Conservation (phyloP, 495 filamentous ascomycete genomes). For the Podospora comata region DNA sequence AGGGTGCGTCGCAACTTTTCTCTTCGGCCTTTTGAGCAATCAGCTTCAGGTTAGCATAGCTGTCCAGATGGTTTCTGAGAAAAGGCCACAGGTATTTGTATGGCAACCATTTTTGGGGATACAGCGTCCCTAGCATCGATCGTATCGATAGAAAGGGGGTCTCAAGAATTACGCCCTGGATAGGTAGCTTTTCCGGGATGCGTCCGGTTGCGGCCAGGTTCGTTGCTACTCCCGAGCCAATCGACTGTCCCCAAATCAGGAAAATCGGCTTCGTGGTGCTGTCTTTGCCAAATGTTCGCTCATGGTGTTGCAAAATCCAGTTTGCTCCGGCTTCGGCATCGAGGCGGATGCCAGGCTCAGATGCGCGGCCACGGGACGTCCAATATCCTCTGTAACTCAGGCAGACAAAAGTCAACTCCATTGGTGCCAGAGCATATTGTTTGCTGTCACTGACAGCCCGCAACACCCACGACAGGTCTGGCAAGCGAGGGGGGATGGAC, state of each 20-base stretch:
- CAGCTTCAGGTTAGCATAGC: slow-evolving; percentile 40
- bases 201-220: slow-evolving; percentile 40
- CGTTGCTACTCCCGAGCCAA: slow-evolving; percentile 62
- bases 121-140: slow-evolving; percentile 70
- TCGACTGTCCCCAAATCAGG: slow-evolving; percentile 78
- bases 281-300: slow-evolving; percentile 22
- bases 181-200: slow-evolving; percentile 22
- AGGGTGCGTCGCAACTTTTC: slow-evolving; percentile 24
- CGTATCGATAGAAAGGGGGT: slow-evolving; percentile 71
- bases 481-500: slow-evolving; percentile 66
- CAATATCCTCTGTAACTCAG: slow-evolving; percentile 77
- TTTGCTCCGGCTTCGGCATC: slow-evolving; percentile 61
- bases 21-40: slow-evolving; percentile 31
- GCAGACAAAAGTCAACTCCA: slow-evolving; percentile 56
- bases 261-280: slow-evolving; percentile 38
- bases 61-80: slow-evolving; percentile 46
- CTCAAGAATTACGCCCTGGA: slow-evolving; percentile 61
- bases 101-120: slow-evolving; percentile 79
- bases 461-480: slow-evolving; percentile 59
- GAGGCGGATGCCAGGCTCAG: slow-evolving; percentile 61
- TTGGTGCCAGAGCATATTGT: slow-evolving; percentile 14
- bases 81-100: slow-evolving; percentile 56
- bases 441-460: slow-evolving; percentile 39
- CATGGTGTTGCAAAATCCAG: slow-evolving; percentile 48
- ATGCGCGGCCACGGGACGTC: slow-evolving; percentile 67